Conservation (phyloP, 768 basidiomycete genomes). For the Ephemerocybe angulata region DNA sequence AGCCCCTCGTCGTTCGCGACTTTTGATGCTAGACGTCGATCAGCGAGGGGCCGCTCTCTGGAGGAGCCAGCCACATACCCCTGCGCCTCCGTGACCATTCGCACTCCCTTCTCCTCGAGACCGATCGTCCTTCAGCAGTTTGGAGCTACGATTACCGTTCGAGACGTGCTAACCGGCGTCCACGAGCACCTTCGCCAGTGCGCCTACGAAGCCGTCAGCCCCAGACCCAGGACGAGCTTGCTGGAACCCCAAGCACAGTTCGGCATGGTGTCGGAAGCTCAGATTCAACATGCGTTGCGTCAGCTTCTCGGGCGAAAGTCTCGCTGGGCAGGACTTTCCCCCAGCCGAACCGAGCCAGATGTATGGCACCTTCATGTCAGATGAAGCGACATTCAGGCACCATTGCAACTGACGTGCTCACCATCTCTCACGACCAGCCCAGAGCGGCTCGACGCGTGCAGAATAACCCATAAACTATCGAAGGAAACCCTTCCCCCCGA, state of each 20-base stretch:
- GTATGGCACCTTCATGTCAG: slow-evolving; percentile 12
- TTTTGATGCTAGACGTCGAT: slow-evolving; percentile 3
- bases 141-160: slow-evolving; percentile 5
- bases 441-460: too few relatives aligned
- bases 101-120: slow-evolving; percentile 1
- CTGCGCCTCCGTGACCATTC: slow-evolving; percentile 6
- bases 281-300: not conserved
- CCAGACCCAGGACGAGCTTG: not conserved
- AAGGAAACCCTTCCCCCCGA: too few relatives aligned
- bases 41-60: not conserved
- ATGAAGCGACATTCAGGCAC: slow-evolving; percentile 8
- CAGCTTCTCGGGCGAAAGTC: slow-evolving; percentile 4
- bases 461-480: too few relatives aligned
- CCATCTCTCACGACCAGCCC: too few relatives aligned
- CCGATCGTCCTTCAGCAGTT: slow-evolving; percentile 7
- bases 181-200: slow-evolving; percentile 2
- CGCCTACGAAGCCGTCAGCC: not conserved
- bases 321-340: slow-evolving; percentile 7
- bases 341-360: slow-evolving; percentile 6
- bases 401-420: too few relatives aligned
- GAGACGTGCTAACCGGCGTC: slow-evolving; percentile 8
- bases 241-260: not conserved
- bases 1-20: not conserved
- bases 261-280: not conserved
- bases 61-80: slow-evolving; percentile 4